Evolutionary conservation across 2,329 filamentous ascomycete species (phyloP), one percentile per base, ranked within the genome.

Genomic region (Berkeleyomyces rouxiae): DNA sequence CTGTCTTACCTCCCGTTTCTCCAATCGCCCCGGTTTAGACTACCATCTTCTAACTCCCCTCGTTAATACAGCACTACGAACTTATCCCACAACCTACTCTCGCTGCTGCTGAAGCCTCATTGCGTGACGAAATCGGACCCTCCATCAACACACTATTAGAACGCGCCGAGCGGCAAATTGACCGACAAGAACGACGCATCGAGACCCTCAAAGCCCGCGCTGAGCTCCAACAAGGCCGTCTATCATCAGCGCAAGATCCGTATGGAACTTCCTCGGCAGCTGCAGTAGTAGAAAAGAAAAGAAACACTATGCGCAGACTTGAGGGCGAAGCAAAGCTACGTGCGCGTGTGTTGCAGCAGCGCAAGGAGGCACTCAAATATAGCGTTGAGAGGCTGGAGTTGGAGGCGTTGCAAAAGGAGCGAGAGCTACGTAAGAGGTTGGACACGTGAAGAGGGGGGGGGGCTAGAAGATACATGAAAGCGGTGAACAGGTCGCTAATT

Each of bases 71-170:
- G 86, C 91, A 96, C 75, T 96, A 95, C 74, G 91, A 96, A 72
- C 84, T 96, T 49, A 88, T 96, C 68, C 88, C 90, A 13, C 89
- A 95, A 71, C 83, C 87, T 10, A 88, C 88, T 60, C 82, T 96
- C 53, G 84, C 85, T 65, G 81, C 86, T 66, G 91, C 91, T 40
- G 91, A 96, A 73, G 79, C 88, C 67, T 85, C 89, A 3, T 82
- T 96, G 16, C 86, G 90, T 68, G 87, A 89, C 69, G 90, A 95
- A 71, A 93, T 96, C 68, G 85, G 86, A n/a, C 91, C 91, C 7
- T 90, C 90, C 72, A 87, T 95, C 66, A 78, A 85, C 39, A 82
- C 84, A 64, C 82, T 96, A 1, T 83, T 96, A 60, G 81, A 84
- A 66, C 85, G 90, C 67, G 89, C 90, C n/a, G 85, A 90, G 67